These are phyloP conservation scores for Naegleria gruberi DNA, from an alignment of 208 protist genomes.

Conservation along the genomic window DNA sequence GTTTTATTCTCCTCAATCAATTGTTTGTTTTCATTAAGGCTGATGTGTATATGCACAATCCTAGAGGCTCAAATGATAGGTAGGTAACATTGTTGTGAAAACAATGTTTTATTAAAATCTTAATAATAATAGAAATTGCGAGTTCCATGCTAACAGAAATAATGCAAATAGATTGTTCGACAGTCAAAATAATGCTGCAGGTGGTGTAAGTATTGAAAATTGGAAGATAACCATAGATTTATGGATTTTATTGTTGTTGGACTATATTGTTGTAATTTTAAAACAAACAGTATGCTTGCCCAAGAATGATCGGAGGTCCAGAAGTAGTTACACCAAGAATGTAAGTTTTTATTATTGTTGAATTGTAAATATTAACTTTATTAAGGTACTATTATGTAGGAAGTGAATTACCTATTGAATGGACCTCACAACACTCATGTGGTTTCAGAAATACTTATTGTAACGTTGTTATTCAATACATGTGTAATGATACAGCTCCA, in stretches of 20 bases:
- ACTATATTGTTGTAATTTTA: not conserved
- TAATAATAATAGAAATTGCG: not conserved
- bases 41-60: conserved; percentile 22
- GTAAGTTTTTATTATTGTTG: not conserved
- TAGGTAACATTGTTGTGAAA: not conserved
- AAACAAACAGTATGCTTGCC: not conserved
- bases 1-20: not conserved
- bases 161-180: conserved; percentile 3
- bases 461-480: conserved; percentile 62
- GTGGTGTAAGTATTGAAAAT: not conserved
- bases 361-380: not conserved
- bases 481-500: conserved; percentile 33
- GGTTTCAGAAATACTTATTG: conserved; percentile 41
- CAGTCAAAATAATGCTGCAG: conserved; percentile 8
- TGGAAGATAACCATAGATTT: not conserved
- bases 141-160: not conserved
- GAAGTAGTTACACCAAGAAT: not conserved
- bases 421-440: conserved; percentile 42
- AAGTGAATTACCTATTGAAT: conserved; percentile 32
- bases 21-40: not conserved
- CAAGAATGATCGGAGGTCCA: not conserved
- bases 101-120: not conserved
- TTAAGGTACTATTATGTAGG: conserved; percentile 32
- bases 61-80: not conserved
- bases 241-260: not conserved